These are phyloP conservation scores for Aspergillus ruber DNA, from an alignment of 2,329 filamentous ascomycete species.

Conservation along the genomic window DNA sequence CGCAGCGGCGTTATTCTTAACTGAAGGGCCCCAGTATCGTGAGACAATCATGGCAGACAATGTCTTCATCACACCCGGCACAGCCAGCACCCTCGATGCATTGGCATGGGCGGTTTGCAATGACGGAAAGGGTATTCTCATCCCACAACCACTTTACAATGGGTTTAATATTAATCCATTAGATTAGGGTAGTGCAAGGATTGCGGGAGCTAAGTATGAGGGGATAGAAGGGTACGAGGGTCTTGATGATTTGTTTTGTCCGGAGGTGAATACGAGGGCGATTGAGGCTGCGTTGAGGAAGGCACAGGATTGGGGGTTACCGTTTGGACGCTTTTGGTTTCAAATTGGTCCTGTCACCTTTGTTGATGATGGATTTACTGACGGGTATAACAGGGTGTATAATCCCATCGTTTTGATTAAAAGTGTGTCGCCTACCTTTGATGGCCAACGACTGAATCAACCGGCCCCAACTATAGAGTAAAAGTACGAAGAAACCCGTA, in stretches of 20 bases:
- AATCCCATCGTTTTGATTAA: no score
- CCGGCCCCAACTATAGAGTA: no score
- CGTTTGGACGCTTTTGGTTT: background rate
- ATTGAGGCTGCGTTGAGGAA: background rate
- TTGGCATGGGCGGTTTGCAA: conserved; percentile 22
- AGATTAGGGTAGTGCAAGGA: conserved; percentile 8
- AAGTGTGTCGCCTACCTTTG: no score
- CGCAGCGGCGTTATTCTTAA: conserved; percentile 18
- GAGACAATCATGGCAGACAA: conserved; percentile 12
- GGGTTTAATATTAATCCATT: conserved; percentile 17
- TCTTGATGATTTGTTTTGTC: conserved; percentile 1
- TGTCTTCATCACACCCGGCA: conserved; percentile 20
- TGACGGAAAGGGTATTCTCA: conserved; percentile 21
- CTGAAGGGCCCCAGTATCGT: conserved; percentile 10
- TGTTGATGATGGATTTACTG: no score
- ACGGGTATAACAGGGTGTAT: no score
- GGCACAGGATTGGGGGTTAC: background rate
- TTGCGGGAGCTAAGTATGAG: conserved; percentile 6
- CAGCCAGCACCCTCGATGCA: conserved; percentile 19
- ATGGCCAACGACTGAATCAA: no score
- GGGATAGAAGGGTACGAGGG: conserved; percentile 1
- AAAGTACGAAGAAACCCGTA: no score
- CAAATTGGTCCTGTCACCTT: background rate
- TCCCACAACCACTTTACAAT: conserved; percentile 24
- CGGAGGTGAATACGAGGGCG: conserved; percentile 1